A percentile compares a stretch with the other conserved stretches of the same genome.
These are phyloP conservation scores for Fennellomyces sp. DNA, from an alignment of 371 early-diverging fungal genomes.

Conservation along the genomic window DNA sequence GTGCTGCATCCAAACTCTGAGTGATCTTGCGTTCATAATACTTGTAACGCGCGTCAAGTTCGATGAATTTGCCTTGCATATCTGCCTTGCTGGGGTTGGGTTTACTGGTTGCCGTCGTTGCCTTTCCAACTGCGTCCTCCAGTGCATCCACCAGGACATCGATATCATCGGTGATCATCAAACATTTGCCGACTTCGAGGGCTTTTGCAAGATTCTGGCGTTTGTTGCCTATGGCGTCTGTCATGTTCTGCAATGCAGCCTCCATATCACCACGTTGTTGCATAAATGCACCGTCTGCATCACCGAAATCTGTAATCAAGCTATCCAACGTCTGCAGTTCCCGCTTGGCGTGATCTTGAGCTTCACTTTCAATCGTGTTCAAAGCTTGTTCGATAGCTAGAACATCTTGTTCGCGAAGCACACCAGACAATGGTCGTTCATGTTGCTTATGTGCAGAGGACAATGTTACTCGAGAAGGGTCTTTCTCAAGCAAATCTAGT, in stretches of 20 bases:
- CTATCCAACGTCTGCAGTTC: conserved; percentile 10
- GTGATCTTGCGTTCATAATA: conserved; percentile 51
- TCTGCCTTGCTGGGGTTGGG: conserved; percentile 38
- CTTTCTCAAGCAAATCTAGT: conserved; percentile 5
- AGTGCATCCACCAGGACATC: conserved; percentile 40
- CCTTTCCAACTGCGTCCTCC: conserved; percentile 41
- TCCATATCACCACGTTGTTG: conserved; percentile 47
- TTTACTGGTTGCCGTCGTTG: conserved; percentile 21
- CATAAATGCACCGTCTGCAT: conserved; percentile 31
- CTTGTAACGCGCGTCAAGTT: conserved; percentile 59
- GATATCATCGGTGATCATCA: conserved; percentile 48
- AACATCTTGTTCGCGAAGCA: conserved; percentile 15
- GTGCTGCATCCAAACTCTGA: conserved; percentile 39
- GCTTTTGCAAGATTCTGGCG: conserved; percentile 39
- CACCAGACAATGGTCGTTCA: conserved; percentile 2
- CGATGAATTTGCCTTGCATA: conserved; percentile 52
- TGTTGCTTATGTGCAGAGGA: conserved; percentile 8
- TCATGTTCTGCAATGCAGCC: conserved; percentile 32
- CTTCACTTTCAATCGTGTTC: conserved; percentile 6
- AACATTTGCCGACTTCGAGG: conserved; percentile 41
- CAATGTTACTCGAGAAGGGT: not conserved
- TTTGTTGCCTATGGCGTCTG: conserved; percentile 37
- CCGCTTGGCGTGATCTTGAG: not conserved
- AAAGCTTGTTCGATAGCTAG: conserved; percentile 9
- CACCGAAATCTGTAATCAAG: conserved; percentile 14